Percentiles rank a stretch among this genome's conserved stretches.
These are phyloP conservation scores for Fonsecaea multimorphosa DNA, from an alignment of 2,329 filamentous ascomycete species.

Conservation along the genomic window DNA sequence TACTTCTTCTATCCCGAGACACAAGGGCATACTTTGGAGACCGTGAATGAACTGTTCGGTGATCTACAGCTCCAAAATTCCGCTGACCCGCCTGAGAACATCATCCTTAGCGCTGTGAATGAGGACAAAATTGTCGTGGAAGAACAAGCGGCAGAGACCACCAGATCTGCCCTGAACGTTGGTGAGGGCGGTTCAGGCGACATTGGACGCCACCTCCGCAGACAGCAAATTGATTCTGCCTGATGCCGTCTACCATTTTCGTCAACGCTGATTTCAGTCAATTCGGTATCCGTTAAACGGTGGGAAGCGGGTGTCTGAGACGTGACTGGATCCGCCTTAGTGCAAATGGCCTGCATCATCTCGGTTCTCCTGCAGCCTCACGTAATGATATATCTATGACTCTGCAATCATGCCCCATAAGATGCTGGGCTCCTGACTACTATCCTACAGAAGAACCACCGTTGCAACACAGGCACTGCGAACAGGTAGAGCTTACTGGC, in stretches of 20 bases:
- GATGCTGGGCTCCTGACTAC: background rate
- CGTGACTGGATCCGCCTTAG: background rate
- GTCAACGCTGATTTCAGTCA: too few species aligned
- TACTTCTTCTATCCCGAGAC: constrained; percentile 48
- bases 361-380: background rate
- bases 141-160: background rate
- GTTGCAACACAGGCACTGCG: background rate
- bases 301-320: background rate
- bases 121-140: background rate
- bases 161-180: background rate
- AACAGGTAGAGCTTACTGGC: background rate
- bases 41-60: constrained; percentile 44
- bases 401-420: background rate
- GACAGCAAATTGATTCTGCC: background rate
- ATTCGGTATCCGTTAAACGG: background rate
- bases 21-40: constrained; percentile 43
- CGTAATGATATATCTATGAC: background rate
- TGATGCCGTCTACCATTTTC: background rate
- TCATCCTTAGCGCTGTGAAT: background rate
- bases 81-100: background rate
- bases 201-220: background rate
- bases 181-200: background rate
- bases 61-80: constrained; percentile 15
- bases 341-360: background rate
- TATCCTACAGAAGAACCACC: background rate